These are phyloP conservation scores for Pseudogymnoascus sp. DNA, from an alignment of 2,329 filamentous ascomycete species.

Conservation along the genomic window DNA sequence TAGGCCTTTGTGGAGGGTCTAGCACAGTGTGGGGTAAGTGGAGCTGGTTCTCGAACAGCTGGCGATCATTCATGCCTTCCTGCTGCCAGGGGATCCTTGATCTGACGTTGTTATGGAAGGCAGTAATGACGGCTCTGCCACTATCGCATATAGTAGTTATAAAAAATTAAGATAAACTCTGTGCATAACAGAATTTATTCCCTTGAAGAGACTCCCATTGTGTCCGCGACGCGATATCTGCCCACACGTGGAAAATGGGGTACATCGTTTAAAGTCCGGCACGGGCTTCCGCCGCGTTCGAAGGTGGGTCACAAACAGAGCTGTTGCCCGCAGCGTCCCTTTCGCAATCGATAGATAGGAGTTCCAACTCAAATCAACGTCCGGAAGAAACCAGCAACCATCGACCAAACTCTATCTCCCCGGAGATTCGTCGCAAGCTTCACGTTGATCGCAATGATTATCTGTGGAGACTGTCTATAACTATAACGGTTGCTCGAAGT, in stretches of 20 bases:
- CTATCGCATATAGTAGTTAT: not conserved
- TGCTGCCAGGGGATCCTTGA: not conserved
- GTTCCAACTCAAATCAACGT: not conserved
- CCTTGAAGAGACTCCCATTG: not conserved
- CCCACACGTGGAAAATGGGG: conserved; percentile 5
- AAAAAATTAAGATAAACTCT: not conserved
- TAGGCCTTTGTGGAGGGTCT: conserved; percentile 1
- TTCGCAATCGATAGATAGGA: conserved; percentile 8
- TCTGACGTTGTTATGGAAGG: not conserved
- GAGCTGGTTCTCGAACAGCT: not conserved
- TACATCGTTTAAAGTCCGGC: conserved; percentile 1
- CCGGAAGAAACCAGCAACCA: not conserved
- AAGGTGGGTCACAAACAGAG: conserved; percentile 2
- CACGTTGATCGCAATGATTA: conserved; percentile 4
- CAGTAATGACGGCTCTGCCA: not conserved
- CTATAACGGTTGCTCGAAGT: not conserved
- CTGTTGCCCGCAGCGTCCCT: conserved; percentile 5
- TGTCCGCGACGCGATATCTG: not conserved
- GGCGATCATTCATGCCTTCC: conserved; percentile 2
- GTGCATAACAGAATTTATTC: not conserved
- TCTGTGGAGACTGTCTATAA: conserved; percentile 1
- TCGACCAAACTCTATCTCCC: not conserved
- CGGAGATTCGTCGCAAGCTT: not conserved
- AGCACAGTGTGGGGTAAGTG: conserved; percentile 8
- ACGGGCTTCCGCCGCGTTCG: not conserved